Evolutionary conservation across 2,329 filamentous ascomycete genomes (phyloP), one percentile per base, ranked within the genome.

Genomic region (Monosporascus sp.): DNA sequence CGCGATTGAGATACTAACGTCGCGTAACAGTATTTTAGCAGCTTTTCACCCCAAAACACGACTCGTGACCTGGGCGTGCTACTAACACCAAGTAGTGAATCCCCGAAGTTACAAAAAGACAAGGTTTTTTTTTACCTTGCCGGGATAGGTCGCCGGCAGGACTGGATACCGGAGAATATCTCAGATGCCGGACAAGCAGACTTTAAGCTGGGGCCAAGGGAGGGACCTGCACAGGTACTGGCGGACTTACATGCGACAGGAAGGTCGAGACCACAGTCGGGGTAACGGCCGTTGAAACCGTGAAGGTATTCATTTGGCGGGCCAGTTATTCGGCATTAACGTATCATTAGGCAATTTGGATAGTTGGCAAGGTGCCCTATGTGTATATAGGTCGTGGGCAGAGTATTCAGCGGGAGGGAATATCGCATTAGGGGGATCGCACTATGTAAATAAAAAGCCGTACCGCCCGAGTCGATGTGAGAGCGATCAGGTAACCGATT

Each of bases 221-320:
- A n/a, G 22, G 43, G 43, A 46, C 31, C 43, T 9, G 14, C 22
- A 46, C 11, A 35, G 31, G 9, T 46, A 27, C 48, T 20, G 17
- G 37, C 41, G 17, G 44, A 74, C 85, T 62, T 79, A 92, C 89
- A 78, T 97, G 94, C 54, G 86, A 87, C 62, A 97, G 77, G 58
- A 93, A 86, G 15, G 93, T 97, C 60, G 89, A 86, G 52, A 97
- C 80, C 47, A 96, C 88, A 3, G 89, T 91, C 14, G 94, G 93
- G 57, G 91, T 90, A 51, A 97, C 87, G 49, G 91, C 91, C 59
- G 90, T 81, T 53, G 86, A 85, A 55, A 97, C 87, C 15, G 88
- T 85, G 39, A 93, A 80, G 18, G 91, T 95, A 72, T 75, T 76
- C 77, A 79, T 80, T 46, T 15, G 41, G 15, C 41, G 5, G 20